phyloP scores from a whole-genome alignment of 2,329 filamentous ascomycete genomes.

The Microsporum audouinii region DNA sequence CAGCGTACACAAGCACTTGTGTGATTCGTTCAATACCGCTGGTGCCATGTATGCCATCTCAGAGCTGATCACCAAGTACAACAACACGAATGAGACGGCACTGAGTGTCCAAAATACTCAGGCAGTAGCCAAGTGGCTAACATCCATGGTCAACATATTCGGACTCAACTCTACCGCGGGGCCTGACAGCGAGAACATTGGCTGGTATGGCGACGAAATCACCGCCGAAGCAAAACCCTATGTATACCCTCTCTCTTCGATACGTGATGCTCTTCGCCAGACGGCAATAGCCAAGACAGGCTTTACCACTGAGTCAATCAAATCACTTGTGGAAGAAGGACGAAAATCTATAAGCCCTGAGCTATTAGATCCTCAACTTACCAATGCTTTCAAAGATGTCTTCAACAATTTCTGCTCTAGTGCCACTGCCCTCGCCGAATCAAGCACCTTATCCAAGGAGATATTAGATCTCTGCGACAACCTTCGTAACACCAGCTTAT shows the following conservation, averaged over 20 bases:
- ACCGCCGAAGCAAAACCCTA: constrained; percentile 48
- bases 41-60: constrained; percentile 66
- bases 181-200: constrained; percentile 37
- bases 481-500: constrained; percentile 70
- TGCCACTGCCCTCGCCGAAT: constrained; percentile 27
- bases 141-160: constrained; percentile 71
- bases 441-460: constrained; percentile 53
- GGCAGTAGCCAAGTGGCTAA: constrained; percentile 63
- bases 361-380: constrained; percentile 10
- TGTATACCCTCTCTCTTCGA: constrained; percentile 47
- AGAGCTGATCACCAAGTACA: constrained; percentile 66
- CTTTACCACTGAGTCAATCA: constrained; percentile 30
- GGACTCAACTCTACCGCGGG: constrained; percentile 48
- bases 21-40: constrained; percentile 81
- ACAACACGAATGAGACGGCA: constrained; percentile 41
- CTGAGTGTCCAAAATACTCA: constrained; percentile 40
- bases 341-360: constrained; percentile 8
- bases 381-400: constrained; percentile 36
- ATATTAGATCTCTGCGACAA: constrained; percentile 67
- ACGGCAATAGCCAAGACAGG: constrained; percentile 41
- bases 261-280: constrained; percentile 48
- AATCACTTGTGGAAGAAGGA: constrained; percentile 29
- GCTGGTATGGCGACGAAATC: constrained; percentile 56
- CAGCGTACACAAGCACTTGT: constrained; percentile 54
- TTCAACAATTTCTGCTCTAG: constrained; percentile 31